Percentiles rank a stretch among this genome's conserved stretches.
phyloP scores from a whole-genome alignment of 2,329 filamentous ascomycete genomes.

The Knufia fluminis region DNA sequence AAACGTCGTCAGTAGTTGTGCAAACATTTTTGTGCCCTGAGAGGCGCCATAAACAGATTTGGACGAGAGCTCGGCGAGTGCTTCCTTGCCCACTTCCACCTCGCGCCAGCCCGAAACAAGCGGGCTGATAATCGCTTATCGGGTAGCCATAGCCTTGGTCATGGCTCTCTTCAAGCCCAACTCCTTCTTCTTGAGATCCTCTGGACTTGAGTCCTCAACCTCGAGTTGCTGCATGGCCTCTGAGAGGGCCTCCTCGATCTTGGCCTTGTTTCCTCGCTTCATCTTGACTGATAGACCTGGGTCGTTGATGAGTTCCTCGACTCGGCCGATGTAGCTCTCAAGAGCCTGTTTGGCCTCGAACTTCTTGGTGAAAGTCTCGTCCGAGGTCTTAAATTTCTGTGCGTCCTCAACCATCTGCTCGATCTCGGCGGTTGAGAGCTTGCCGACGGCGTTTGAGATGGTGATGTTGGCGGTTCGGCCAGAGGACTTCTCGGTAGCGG shows the following conservation, averaged over 20 bases:
- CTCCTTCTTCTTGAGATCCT: conserved; percentile 99
- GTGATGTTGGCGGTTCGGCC: conserved; percentile 98
- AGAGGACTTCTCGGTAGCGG: conserved; percentile 96
- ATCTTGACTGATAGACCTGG: conserved; percentile 92
- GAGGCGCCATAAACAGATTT: neutral
- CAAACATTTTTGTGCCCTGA: neutral
- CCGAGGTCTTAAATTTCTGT: conserved; percentile 96
- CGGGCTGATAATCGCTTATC: conserved; percentile 45
- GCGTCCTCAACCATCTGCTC: conserved; percentile 97
- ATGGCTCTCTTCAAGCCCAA: conserved; percentile 93
- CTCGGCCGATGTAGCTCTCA: conserved; percentile 95
- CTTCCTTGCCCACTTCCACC: neutral
- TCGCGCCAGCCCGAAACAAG: too few species aligned
- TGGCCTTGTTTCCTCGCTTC: conserved; percentile 98
- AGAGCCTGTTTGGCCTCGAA: conserved; percentile 99
- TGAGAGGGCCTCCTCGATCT: conserved; percentile 93
- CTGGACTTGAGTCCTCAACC: conserved; percentile 80
- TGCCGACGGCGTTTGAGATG: conserved; percentile 98
- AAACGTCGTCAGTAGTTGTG: neutral
- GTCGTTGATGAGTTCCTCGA: conserved; percentile 98
- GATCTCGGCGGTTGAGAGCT: conserved; percentile 88
- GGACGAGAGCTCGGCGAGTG: neutral
- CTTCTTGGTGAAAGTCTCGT: conserved; percentile 98
- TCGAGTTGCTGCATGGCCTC: conserved; percentile 97
- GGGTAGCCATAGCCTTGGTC: conserved; percentile 94